Conservation (phyloP, 306 rosid species). For the Rosa chinensis region DNA sequence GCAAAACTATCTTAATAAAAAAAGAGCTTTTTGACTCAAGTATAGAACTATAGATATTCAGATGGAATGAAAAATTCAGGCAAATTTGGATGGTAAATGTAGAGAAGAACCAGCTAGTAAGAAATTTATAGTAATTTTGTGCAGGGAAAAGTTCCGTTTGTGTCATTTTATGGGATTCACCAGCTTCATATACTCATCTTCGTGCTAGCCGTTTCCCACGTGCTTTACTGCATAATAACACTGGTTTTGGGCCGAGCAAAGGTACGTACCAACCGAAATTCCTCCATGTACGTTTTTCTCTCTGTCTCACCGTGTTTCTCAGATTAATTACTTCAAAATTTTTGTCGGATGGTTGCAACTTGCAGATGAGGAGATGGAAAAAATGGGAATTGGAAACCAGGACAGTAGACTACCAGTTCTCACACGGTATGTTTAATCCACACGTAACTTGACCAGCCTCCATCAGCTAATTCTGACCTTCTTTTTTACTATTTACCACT, state of each 20-base stretch:
- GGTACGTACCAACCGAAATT: slow-evolving; percentile 48
- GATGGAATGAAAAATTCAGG: neutral
- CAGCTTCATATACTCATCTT: slow-evolving; percentile 82
- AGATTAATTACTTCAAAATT: neutral
- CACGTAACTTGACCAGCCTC: neutral
- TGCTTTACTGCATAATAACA: slow-evolving; percentile 66
- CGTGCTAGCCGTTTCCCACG: slow-evolving; percentile 66
- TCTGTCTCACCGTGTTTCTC: neutral
- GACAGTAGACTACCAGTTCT: slow-evolving; percentile 64
- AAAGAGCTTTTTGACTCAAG: neutral
- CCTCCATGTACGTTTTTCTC: neutral
- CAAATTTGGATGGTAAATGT: neutral
- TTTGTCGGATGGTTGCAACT: neutral
- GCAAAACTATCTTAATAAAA: neutral
- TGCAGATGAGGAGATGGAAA: slow-evolving; percentile 86
- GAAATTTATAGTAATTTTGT: neutral
- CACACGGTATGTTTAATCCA: slow-evolving; percentile 50
- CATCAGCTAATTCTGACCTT: neutral
- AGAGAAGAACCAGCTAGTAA: neutral
- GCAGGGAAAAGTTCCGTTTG: slow-evolving; percentile 62
- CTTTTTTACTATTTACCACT: neutral
- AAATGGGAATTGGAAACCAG: slow-evolving; percentile 81
- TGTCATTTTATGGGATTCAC: slow-evolving; percentile 62
- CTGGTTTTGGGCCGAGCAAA: slow-evolving; percentile 62
- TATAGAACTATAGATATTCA: neutral